Conservation (phyloP, 2,329 filamentous ascomycete genomes). For the Botrytis squamosa region DNA sequence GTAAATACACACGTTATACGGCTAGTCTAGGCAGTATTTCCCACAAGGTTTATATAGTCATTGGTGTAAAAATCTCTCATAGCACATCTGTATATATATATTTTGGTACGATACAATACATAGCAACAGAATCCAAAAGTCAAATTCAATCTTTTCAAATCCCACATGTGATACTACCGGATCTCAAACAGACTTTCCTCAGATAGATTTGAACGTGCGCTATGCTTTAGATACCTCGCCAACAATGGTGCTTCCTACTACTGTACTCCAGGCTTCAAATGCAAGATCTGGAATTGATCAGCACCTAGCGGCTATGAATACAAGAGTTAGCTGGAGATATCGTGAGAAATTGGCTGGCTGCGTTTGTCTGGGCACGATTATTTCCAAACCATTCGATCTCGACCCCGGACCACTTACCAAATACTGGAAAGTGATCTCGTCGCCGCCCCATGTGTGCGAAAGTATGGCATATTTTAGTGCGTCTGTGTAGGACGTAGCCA, state of each 20-base stretch:
- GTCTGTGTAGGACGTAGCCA: not conserved
- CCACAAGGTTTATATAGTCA: not conserved
- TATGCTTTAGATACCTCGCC: no score
- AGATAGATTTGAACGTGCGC: not conserved
- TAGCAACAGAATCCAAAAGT: not conserved
- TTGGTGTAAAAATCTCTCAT: not conserved
- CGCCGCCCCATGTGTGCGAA: conserved; percentile 33
- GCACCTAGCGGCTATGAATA: no score
- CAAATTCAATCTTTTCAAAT: not conserved
- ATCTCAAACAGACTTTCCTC: not conserved
- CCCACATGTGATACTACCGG: not conserved
- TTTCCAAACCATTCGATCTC: no score
- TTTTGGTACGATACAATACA: not conserved
- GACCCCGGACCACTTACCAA: conserved; percentile 14
- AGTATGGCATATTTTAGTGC: conserved; percentile 34
- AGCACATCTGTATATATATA: not conserved
- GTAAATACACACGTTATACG: not conserved
- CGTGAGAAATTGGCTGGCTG: no score
- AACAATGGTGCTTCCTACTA: no score
- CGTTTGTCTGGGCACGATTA: no score
- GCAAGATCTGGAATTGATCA: no score
- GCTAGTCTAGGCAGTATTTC: not conserved
- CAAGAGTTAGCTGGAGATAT: no score
- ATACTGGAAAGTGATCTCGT: conserved; percentile 27
- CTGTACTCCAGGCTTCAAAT: no score